Percentiles rank a stretch among this genome's conserved stretches.
These are phyloP conservation scores for Aristolochia californica DNA, from an alignment of 164 flowering plant species.

Conservation along the genomic window DNA sequence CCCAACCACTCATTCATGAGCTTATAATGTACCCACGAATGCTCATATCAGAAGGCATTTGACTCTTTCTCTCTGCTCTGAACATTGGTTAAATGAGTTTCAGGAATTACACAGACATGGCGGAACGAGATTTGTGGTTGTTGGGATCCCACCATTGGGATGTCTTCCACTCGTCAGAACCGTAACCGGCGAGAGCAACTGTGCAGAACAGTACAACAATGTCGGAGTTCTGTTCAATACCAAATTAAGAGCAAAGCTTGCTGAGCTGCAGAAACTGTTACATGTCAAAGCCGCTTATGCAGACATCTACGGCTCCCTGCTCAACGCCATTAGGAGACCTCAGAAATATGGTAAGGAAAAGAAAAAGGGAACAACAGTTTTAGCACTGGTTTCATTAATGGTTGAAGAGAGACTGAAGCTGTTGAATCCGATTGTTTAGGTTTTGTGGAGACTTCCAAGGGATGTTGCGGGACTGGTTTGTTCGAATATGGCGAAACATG, in stretches of 20 bases:
- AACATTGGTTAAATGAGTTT: background rate
- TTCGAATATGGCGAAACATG: conserved; percentile 39
- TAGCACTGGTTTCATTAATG: background rate
- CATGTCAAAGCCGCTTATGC: conserved; percentile 22
- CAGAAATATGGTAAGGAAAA: conserved; percentile 28
- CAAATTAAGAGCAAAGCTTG: conserved; percentile 18
- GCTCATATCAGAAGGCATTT: no score
- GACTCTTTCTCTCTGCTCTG: no score
- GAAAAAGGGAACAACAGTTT: background rate
- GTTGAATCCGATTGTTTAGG: conserved; percentile 19
- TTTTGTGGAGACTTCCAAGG: conserved; percentile 37
- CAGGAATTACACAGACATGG: conserved; percentile 33
- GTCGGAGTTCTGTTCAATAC: conserved; percentile 26
- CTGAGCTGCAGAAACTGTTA: conserved; percentile 4
- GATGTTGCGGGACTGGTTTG: conserved; percentile 67
- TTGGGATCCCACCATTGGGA: conserved; percentile 50
- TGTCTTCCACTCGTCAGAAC: conserved; percentile 48
- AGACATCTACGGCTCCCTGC: conserved; percentile 25
- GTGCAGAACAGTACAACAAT: conserved; percentile 24
- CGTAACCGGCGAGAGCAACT: conserved; percentile 14
- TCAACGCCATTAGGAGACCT: conserved; percentile 30
- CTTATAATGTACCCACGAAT: no score
- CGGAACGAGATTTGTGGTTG: conserved; percentile 29
- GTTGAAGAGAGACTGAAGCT: background rate
- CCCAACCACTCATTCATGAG: no score